Evolutionary conservation across 768 basidiomycete species (phyloP).

Genomic region (Pleurotus pulmonarius): DNA sequence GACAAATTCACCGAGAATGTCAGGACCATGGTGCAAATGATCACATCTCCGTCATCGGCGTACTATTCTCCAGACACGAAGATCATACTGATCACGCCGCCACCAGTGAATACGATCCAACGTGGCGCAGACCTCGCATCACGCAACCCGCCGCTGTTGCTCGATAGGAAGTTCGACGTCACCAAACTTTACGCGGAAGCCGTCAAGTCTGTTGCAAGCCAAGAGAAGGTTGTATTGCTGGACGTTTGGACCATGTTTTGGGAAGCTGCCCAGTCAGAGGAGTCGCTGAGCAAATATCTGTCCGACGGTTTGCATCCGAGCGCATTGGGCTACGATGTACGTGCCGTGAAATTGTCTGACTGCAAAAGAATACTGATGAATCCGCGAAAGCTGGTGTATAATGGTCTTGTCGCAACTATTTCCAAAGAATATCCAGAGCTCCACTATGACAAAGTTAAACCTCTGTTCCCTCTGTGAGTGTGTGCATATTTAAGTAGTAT

Average conservation of each 20-base stretch:
- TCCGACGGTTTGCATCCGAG: conserved; percentile 82
- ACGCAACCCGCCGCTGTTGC: conserved; percentile 43
- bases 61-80: conserved; percentile 70
- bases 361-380: not conserved
- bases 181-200: conserved; percentile 71
- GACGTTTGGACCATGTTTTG: conserved; percentile 78
- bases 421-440: conserved; percentile 60
- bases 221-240: conserved; percentile 54
- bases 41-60: conserved; percentile 57
- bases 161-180: conserved; percentile 59
- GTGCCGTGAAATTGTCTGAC: conserved; percentile 16
- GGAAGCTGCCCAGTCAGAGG: conserved; percentile 64
- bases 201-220: conserved; percentile 55
- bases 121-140: conserved; percentile 46
- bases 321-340: conserved; percentile 67
- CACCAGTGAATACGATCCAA: conserved; percentile 70
- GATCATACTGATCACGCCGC: conserved; percentile 80
- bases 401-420: conserved; percentile 57
- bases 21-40: conserved; percentile 52
- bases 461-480: conserved; percentile 60
- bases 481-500: not conserved
- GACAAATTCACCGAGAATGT: conserved; percentile 64
- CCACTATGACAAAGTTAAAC: conserved; percentile 56
- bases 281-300: conserved; percentile 50
- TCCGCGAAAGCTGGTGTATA: conserved; percentile 56